These are phyloP conservation scores for Pinus tabuliformis DNA, from an alignment of 75 land plant genomes.

Conservation along the genomic window DNA sequence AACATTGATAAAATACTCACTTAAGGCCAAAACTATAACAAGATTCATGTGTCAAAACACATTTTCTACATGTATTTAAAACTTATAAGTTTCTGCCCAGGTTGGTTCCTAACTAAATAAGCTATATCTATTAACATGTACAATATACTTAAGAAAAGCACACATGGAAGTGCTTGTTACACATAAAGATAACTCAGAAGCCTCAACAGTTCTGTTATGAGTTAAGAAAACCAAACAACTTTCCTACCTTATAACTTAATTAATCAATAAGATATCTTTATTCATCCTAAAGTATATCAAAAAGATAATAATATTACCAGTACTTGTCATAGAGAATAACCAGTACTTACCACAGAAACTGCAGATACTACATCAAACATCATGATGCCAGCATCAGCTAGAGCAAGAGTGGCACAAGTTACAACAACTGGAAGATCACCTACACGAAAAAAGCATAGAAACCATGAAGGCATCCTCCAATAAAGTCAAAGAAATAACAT, in stretches of 20 bases:
- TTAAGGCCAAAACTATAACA: too few relatives aligned
- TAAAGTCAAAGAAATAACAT: background rate
- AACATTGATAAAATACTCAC: too few relatives aligned
- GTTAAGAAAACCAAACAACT: background rate
- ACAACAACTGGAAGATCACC: constrained; percentile 91
- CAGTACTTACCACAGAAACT: constrained; percentile 75
- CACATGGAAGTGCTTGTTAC: too few relatives aligned
- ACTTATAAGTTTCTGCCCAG: too few relatives aligned
- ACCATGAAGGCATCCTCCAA: background rate
- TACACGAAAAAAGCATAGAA: constrained; percentile 16
- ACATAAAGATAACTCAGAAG: background rate
- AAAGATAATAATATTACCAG: background rate
- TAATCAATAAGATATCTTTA: background rate
- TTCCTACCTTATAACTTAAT: background rate
- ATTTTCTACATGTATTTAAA: too few relatives aligned
- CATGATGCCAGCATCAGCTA: constrained; percentile 96
- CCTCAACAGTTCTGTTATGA: background rate
- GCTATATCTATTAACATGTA: too few relatives aligned
- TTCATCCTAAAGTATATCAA: background rate
- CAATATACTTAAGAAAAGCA: too few relatives aligned
- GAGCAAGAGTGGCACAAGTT: constrained; percentile 90
- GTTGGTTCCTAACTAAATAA: too few relatives aligned
- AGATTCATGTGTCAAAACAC: too few relatives aligned
- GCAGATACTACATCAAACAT: constrained; percentile 94
- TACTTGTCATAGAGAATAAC: background rate